phyloP scores from a whole-genome alignment of 306 rosid species.

The Vigna radiata region DNA sequence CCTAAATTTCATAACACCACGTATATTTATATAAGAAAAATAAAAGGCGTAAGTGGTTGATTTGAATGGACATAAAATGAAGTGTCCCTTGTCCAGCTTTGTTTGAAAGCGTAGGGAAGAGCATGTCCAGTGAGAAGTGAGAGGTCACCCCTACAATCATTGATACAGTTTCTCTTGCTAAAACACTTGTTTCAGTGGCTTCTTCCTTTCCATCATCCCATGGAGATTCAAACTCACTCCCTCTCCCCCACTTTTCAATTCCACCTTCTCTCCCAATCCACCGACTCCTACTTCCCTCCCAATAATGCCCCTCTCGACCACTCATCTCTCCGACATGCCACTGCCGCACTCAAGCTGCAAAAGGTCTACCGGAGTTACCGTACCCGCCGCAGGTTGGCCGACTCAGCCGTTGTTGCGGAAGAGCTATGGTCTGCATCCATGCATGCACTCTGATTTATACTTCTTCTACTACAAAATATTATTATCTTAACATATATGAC shows the following conservation, averaged over 20 bases:
- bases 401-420: constrained; percentile 27
- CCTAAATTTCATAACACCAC: not conserved
- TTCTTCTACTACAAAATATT: too few species aligned
- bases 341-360: constrained; percentile 16
- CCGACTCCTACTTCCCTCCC: constrained; percentile 8
- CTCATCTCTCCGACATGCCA: not conserved
- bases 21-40: not conserved
- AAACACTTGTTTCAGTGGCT: not conserved
- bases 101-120: not conserved
- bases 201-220: not conserved
- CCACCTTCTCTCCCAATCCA: not conserved
- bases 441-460: not conserved
- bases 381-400: constrained; percentile 29
- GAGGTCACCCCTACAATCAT: not conserved
- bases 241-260: not conserved
- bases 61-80: not conserved
- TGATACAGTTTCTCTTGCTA: too few species aligned
- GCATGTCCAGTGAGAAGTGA: not conserved
- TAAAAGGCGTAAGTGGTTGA: too few species aligned
- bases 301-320: not conserved
- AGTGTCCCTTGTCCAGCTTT: not conserved
- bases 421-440: constrained; percentile 8
- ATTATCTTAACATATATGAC: too few species aligned
- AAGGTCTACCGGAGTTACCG: constrained; percentile 32
- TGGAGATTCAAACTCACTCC: constrained; percentile 32